Evolutionary conservation across 208 protist species (phyloP).

Genomic region (Naegleria gruberi): DNA sequence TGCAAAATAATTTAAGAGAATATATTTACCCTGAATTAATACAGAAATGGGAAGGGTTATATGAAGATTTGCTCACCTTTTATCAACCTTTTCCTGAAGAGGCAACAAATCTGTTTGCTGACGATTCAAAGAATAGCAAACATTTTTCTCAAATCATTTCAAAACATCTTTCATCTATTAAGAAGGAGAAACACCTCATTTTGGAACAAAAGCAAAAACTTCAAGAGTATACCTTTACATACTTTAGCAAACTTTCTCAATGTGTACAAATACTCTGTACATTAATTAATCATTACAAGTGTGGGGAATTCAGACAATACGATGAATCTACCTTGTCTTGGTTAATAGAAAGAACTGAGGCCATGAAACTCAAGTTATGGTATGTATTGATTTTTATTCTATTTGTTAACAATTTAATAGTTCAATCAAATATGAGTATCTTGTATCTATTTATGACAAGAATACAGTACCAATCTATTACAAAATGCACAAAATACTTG

Average conservation of each 20-base stretch:
- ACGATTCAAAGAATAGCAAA: not conserved
- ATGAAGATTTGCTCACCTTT: not conserved
- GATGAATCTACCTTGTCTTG: not conserved
- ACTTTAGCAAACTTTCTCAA: not conserved
- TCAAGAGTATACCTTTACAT: not conserved
- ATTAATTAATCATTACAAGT: not conserved
- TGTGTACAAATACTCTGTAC: not conserved
- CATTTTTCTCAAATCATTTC: not conserved
- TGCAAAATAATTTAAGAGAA: not conserved
- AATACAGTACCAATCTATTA: not conserved
- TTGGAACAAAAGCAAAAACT: not conserved
- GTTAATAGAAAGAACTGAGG: not conserved
- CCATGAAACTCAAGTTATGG: not conserved
- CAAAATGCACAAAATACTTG: not conserved
- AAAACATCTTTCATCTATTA: not conserved
- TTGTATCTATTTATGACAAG: not conserved
- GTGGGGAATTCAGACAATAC: not conserved
- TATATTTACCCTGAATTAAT: not conserved
- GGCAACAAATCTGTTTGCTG: not conserved
- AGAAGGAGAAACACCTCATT: not conserved
- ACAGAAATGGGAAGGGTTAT: not conserved
- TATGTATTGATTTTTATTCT: not conserved
- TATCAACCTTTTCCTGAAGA: not conserved
- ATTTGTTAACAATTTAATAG: not conserved
- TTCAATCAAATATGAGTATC: not conserved